Percentiles rank a stretch among this genome's conserved stretches.
These are phyloP conservation scores for Fusarium drepaniforme DNA, from an alignment of 2,329 filamentous ascomycete species.

Conservation along the genomic window DNA sequence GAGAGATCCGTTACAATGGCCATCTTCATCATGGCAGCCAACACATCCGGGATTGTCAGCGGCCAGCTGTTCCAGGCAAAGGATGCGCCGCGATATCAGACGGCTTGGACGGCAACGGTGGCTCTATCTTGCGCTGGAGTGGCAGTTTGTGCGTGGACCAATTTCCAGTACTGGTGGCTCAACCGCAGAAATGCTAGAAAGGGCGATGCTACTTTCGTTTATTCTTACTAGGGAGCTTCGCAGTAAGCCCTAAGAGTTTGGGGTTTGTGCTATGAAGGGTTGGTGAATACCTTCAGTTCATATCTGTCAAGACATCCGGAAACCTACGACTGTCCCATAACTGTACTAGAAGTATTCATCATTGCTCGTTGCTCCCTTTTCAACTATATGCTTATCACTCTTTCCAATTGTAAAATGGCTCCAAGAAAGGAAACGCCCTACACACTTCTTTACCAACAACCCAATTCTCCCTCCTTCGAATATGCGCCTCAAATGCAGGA, in stretches of 20 bases:
- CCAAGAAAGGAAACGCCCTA: neutral
- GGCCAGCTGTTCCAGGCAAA: neutral
- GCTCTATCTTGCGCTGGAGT: neutral
- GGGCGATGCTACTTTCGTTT: neutral
- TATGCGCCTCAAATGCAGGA: neutral
- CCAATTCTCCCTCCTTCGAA: neutral
- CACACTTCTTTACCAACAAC: neutral
- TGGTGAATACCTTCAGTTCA: neutral
- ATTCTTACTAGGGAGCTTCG: neutral
- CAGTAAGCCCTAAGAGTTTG: too few species aligned
- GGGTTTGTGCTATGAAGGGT: neutral
- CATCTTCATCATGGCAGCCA: neutral
- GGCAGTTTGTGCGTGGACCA: neutral
- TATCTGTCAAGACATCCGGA: neutral
- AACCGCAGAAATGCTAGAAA: neutral
- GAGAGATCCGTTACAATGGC: neutral
- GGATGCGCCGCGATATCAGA: neutral
- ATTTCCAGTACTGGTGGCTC: neutral
- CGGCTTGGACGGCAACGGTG: neutral
- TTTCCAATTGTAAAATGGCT: neutral
- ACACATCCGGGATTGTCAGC: neutral
- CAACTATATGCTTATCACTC: neutral
- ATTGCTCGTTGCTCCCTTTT: neutral
- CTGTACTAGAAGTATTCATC: neutral
- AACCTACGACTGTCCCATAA: neutral